A percentile compares a stretch with the other conserved stretches of the same genome.
Evolutionary conservation across 805 yeast genomes (phyloP).

Genomic region (Gaillardinia entomophila): DNA sequence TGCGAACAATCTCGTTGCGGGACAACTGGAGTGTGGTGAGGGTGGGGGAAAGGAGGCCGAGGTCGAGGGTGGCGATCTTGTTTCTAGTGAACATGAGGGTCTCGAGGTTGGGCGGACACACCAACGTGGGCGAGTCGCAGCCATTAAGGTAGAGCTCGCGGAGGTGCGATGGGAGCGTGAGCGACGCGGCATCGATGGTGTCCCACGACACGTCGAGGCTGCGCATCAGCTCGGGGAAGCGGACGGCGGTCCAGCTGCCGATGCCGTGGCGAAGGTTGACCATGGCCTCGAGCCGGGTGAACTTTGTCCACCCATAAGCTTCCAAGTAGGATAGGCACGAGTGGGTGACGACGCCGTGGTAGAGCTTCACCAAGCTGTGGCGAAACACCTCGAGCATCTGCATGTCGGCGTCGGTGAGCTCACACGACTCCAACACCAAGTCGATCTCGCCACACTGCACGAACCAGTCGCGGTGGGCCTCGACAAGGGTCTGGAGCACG

Average conservation of each 20-base stretch:
- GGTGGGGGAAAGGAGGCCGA: slow-evolving; percentile 20
- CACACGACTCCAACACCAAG: slow-evolving; percentile 21
- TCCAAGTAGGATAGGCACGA: slow-evolving; percentile 2
- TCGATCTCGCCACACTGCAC: slow-evolving; percentile 14
- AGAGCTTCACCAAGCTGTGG: slow-evolving; percentile 23
- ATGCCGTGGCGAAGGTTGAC: slow-evolving; percentile 24
- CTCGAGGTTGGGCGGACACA: slow-evolving; percentile 16
- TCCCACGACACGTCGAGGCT: slow-evolving; percentile 35
- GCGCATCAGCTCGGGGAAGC: slow-evolving; percentile 18
- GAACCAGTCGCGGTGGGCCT: slow-evolving; percentile 12
- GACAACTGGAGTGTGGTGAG: slow-evolving; percentile 26
- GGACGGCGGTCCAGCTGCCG: slow-evolving; percentile 19
- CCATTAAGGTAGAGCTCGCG: slow-evolving; percentile 20
- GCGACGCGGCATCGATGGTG: slow-evolving; percentile 15
- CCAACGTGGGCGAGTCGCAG: slow-evolving; percentile 3
- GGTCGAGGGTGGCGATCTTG: slow-evolving; percentile 12
- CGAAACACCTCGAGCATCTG: slow-evolving; percentile 14
- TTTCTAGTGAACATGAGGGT: slow-evolving; percentile 31
- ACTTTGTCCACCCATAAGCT: slow-evolving; percentile 2
- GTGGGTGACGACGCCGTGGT: slow-evolving; percentile 18
- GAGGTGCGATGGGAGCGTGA: slow-evolving; percentile 16
- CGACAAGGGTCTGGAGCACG: slow-evolving; percentile 19
- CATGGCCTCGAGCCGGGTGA: slow-evolving; percentile 3
- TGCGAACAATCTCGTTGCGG: slow-evolving; percentile 12
- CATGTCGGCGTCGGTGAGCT: slow-evolving; percentile 13